phyloP scores from a whole-genome alignment of 768 basidiomycete species.

The Boletus edulis region DNA sequence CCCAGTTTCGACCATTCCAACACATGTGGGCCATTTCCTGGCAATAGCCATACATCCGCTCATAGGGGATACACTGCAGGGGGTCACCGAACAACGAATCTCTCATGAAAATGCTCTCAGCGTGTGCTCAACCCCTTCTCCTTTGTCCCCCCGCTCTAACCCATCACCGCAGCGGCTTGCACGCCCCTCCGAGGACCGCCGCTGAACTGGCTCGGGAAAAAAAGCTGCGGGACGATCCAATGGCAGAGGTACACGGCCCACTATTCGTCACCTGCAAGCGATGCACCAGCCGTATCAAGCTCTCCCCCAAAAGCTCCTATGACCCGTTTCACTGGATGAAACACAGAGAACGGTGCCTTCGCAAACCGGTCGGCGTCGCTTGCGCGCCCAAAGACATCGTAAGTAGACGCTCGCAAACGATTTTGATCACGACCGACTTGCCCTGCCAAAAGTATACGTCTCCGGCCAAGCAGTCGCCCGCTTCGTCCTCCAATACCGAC shows the following conservation, averaged over 20 bases:
- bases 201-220: constrained; percentile 51
- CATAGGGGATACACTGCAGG: constrained; percentile 24
- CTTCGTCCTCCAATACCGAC: constrained; percentile 30
- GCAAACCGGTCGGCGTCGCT: constrained; percentile 33
- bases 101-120: constrained; percentile 19
- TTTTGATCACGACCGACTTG: constrained; percentile 1
- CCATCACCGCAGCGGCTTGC: constrained; percentile 17
- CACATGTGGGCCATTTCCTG: constrained; percentile 23
- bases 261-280: constrained; percentile 52
- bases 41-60: constrained; percentile 11
- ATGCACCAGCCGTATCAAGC: constrained; percentile 58
- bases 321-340: constrained; percentile 68
- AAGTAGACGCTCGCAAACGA: not conserved
- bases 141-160: constrained; percentile 8
- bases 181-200: constrained; percentile 33
- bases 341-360: constrained; percentile 60
- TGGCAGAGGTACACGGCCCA: constrained; percentile 50
- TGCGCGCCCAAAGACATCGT: constrained; percentile 26
- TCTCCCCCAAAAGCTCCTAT: constrained; percentile 63
- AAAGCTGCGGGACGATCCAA: constrained; percentile 50
- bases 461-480: constrained; percentile 20
- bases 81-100: constrained; percentile 22
- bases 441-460: constrained; percentile 16
- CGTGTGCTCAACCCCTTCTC: constrained; percentile 6
- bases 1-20: not conserved